Base-by-base conservation (phyloP, 2,329 filamentous ascomycete species). In the Chrysoporthe cubensis region DNA sequence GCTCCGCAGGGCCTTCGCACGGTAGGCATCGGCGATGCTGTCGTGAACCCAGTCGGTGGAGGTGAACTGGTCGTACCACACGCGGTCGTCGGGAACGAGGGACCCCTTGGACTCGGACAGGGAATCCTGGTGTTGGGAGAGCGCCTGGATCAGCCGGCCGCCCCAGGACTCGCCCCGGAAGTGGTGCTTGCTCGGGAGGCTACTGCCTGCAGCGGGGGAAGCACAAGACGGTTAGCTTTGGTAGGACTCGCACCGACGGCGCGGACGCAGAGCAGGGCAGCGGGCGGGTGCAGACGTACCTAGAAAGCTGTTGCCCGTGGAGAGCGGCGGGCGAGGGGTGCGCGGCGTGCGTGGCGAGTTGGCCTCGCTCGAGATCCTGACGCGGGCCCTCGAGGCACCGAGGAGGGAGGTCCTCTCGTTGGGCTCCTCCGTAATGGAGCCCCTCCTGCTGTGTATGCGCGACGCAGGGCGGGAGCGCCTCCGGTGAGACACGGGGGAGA, bases 41-140 rank as follows among this genome's bases (percentile, higher is more conserved):
- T 99, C 96, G 77, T 97, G 95, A 0, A 99, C 94, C 96, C 96
- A 99, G 78, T 99, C 95, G 66, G 93, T 97, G 7, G 93, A 97
- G 6, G 94, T 97, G 75, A 97, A 97, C 79, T 99, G 96, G 82
- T 99, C 96, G 80, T 98, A 98, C 96, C 96, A 98, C 11, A 96
- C 91, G 69, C 96, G 90, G 73, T 98, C 94, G 75, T 97, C 92
- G 62, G 90, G 83, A 73, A 88, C 90, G 11, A 91, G 80, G 4
- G 88, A 90, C 44, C 84, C 81, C 74, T 90, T 91, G 61, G 89
- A 90, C 70, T 91, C 88, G 70, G 84, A 78, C 79, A 90, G 81
- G 69, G 84, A 85, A 42, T 86, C 83, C 73, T 84, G 86, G 71
- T 84, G 82, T 74, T 85, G 89, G 67, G 80, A 82, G 66, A 92